A percentile compares a stretch with the other conserved stretches of the same genome.
These are phyloP conservation scores for Brassica incana DNA, from an alignment of 345 rosid genomes.

Conservation along the genomic window DNA sequence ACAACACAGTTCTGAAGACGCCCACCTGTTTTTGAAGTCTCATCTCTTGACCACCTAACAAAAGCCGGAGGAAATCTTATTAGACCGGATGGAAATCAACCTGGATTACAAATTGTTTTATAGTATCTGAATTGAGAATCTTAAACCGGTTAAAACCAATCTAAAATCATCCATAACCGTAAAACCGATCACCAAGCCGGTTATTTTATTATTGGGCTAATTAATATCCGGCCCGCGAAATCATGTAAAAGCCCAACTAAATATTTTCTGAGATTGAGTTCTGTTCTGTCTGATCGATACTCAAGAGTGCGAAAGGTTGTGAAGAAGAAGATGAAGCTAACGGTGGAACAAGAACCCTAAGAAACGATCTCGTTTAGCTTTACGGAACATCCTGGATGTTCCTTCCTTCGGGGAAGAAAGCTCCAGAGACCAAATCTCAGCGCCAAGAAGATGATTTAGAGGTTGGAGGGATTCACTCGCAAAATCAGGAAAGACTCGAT, in stretches of 20 bases:
- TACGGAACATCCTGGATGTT: too few species aligned
- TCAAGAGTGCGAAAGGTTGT: not conserved
- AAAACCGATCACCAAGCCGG: not conserved
- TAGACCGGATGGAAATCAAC: too few species aligned
- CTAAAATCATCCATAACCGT: not conserved
- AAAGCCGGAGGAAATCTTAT: too few species aligned
- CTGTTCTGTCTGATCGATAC: not conserved
- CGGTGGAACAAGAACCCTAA: constrained; percentile 62
- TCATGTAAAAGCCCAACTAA: not conserved
- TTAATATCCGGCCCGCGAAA: not conserved
- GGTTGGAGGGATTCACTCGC: not conserved
- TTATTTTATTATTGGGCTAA: not conserved
- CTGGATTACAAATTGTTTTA: too few species aligned
- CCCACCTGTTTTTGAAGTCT: too few species aligned
- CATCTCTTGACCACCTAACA: too few species aligned
- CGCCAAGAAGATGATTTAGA: constrained; percentile 21
- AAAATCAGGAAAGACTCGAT: constrained; percentile 8
- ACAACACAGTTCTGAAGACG: too few species aligned
- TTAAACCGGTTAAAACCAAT: not conserved
- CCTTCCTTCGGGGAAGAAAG: too few species aligned
- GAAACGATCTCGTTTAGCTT: constrained; percentile 58
- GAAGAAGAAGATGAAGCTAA: constrained; percentile 66
- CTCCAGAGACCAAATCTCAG: too few species aligned
- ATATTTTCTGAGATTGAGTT: not conserved
- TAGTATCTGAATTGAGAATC: not conserved